Evolutionary conservation across 371 early-diverging fungal species (phyloP).

Genomic region (Gilbertella persicaria): DNA sequence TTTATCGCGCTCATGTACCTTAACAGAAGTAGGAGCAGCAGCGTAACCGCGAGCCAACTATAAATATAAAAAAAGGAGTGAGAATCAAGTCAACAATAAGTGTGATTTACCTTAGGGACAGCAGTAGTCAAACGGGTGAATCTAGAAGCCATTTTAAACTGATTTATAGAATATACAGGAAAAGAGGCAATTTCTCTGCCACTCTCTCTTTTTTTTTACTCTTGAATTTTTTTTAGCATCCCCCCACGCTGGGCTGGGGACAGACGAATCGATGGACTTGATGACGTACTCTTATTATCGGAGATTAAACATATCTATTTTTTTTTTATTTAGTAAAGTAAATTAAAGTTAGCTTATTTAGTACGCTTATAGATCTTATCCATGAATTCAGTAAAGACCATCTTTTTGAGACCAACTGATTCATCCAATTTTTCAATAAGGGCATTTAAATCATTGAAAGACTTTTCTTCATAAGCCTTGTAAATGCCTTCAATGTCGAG

Average conservation of each 20-base stretch:
- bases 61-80: constrained; percentile 2
- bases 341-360: constrained; percentile 68
- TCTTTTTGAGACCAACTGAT: constrained; percentile 67
- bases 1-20: constrained; percentile 39
- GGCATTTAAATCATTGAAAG: constrained; percentile 66
- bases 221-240: not conserved
- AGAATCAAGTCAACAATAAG: not conserved
- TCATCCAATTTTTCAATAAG: constrained; percentile 80
- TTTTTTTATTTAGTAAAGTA: no score
- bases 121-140: constrained; percentile 50
- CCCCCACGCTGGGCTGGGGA: no score
- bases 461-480: constrained; percentile 84
- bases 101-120: constrained; percentile 43
- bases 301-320: no score
- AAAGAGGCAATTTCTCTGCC: not conserved
- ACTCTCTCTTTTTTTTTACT: not conserved
- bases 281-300: no score
- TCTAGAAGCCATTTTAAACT: constrained; percentile 46
- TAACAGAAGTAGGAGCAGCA: constrained; percentile 47
- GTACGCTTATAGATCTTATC: constrained; percentile 92
- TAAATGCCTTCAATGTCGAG: constrained; percentile 78
- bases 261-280: no score
- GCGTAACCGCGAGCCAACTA: constrained; percentile 64
- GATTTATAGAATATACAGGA: not conserved
- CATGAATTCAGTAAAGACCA: constrained; percentile 89